Evolutionary conservation across 148 eudicot genomes (phyloP).

Genomic region (Fagopyrum tataricum): DNA sequence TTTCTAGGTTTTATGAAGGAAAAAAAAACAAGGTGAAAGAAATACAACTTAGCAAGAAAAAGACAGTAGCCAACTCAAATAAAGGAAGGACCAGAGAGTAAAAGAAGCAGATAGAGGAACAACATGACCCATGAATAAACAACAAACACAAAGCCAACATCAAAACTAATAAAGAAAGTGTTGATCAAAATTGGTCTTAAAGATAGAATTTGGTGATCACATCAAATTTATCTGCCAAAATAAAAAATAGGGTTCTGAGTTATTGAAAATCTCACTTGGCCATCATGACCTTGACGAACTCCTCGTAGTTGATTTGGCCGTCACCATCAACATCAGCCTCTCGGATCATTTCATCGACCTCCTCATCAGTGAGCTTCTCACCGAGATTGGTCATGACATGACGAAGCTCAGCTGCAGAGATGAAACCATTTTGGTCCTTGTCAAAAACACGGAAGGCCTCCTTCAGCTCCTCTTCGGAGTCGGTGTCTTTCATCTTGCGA

Average conservation of each 20-base stretch:
- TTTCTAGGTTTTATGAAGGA: neutral
- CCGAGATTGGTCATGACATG: conserved; percentile 80
- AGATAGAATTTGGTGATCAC: conserved; percentile 3
- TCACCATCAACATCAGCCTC: conserved; percentile 80
- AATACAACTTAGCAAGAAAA: neutral
- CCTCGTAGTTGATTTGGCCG: conserved; percentile 76
- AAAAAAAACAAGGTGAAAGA: neutral
- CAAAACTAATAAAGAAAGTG: neutral
- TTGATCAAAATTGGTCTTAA: neutral
- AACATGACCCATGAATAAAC: neutral
- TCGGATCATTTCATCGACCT: conserved; percentile 79
- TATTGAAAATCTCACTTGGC: conserved; percentile 35
- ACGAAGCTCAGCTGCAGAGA: conserved; percentile 76
- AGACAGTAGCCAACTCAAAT: neutral
- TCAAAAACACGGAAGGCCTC: conserved; percentile 79
- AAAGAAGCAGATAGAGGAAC: neutral
- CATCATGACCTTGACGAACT: conserved; percentile 75
- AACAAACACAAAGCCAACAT: neutral
- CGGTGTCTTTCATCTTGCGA: conserved; percentile 72
- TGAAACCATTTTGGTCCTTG: conserved; percentile 81
- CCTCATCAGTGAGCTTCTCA: conserved; percentile 78
- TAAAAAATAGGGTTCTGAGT: conserved; percentile 1
- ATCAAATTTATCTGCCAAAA: conserved; percentile 6
- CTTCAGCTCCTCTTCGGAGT: conserved; percentile 74
- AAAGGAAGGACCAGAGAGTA: neutral